phyloP scores from a whole-genome alignment of 2,329 filamentous ascomycete species.

The Balansia obtecta region DNA sequence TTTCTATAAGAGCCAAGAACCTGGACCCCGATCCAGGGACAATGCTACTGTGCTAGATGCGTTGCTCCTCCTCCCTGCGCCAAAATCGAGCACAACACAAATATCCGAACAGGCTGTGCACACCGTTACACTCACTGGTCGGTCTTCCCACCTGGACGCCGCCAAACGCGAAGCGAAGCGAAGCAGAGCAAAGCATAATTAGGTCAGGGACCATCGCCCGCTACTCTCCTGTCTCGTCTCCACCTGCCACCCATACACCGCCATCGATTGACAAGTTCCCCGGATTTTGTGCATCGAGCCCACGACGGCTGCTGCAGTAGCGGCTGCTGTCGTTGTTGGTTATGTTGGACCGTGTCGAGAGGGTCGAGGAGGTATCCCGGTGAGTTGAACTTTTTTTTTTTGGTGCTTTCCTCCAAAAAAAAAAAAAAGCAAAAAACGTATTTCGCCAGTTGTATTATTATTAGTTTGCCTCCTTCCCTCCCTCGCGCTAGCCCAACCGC shows the following conservation, averaged over 20 bases:
- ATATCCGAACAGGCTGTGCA: not conserved
- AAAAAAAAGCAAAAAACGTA: no score
- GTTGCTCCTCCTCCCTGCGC: not conserved
- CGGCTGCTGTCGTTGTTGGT: slow-evolving; percentile 1
- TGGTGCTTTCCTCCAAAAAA: no score
- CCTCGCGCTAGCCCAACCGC: not conserved
- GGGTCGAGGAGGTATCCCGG: slow-evolving; percentile 5
- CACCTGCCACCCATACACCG: slow-evolving; percentile 1
- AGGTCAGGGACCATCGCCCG: not conserved
- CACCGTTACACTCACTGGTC: not conserved
- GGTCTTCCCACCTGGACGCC: not conserved
- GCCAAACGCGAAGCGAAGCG: slow-evolving; percentile 1
- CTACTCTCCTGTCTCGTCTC: not conserved
- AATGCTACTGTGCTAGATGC: not conserved
- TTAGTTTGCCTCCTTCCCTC: not conserved
- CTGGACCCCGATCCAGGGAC: not conserved
- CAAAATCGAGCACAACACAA: not conserved
- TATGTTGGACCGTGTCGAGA: slow-evolving; percentile 5
- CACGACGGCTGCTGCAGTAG: slow-evolving; percentile 1
- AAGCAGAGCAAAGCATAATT: not conserved
- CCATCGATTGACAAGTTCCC: not conserved
- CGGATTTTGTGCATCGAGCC: not conserved
- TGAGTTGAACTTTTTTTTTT: not conserved
- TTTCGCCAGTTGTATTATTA: not conserved
- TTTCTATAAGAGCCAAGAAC: not conserved